A percentile compares a stretch with the other conserved stretches of the same genome.
These are phyloP conservation scores for Pichia sp. DNA, from an alignment of 1,139 yeast species.

Conservation along the genomic window DNA sequence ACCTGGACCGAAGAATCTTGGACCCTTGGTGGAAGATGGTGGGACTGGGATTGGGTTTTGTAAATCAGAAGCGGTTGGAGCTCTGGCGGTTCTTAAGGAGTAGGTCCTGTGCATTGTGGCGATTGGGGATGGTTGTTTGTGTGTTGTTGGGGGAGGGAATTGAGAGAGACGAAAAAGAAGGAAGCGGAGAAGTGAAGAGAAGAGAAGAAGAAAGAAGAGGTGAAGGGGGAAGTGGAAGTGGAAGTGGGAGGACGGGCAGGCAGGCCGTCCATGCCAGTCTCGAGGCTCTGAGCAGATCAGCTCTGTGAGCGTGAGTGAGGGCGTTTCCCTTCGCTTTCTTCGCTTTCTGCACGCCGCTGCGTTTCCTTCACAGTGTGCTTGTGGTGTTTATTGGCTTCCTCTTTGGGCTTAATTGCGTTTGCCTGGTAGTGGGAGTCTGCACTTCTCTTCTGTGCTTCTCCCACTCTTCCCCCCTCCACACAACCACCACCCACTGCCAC, in stretches of 20 bases:
- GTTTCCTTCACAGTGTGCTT: too few relatives aligned
- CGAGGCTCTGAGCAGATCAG: too few relatives aligned
- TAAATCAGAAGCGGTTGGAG: conserved; percentile 80
- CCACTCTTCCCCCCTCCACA: not conserved
- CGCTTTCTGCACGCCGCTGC: too few relatives aligned
- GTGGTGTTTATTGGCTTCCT: conserved; percentile 6
- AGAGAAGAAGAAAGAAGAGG: not conserved
- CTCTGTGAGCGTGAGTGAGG: too few relatives aligned
- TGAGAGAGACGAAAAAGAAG: not conserved
- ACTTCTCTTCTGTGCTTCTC: not conserved
- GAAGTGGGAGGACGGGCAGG: not conserved
- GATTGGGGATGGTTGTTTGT: not conserved
- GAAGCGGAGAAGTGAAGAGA: not conserved
- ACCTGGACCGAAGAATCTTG: conserved; percentile 66
- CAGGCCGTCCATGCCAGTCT: too few relatives aligned
- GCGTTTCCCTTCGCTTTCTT: too few relatives aligned
- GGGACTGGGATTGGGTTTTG: conserved; percentile 78
- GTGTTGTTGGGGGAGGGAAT: not conserved
- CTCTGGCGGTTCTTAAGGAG: conserved; percentile 74
- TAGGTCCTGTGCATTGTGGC: conserved; percentile 73
- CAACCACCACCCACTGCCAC: too few relatives aligned
- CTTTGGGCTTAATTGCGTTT: not conserved
- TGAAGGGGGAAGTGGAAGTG: not conserved
- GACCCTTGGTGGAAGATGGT: conserved; percentile 60
- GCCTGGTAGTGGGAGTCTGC: not conserved